These are phyloP conservation scores for Viola pubescens DNA, from an alignment of 441 rosid genomes.

Conservation along the genomic window DNA sequence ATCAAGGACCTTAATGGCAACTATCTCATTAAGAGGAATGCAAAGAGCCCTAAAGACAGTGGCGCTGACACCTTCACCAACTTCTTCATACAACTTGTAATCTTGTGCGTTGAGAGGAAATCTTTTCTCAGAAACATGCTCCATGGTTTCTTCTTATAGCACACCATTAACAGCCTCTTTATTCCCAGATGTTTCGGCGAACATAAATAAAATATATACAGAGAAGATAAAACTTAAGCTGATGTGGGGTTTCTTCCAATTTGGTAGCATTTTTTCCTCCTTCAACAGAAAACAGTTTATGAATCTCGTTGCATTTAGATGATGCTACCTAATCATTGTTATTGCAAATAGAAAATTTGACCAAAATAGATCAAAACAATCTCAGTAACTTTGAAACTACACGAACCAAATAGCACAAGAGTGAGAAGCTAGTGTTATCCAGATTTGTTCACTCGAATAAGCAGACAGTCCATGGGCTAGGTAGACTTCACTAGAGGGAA, in stretches of 20 bases:
- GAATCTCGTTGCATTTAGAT: conserved; percentile 30
- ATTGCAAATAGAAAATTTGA: conserved; percentile 24
- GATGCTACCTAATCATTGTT: conserved; percentile 19
- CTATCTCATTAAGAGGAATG: conserved; percentile 73
- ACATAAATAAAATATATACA: conserved; percentile 25
- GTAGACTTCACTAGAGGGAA: too few relatives aligned
- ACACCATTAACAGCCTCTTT: conserved; percentile 39
- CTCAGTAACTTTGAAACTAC: too few relatives aligned
- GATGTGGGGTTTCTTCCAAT: conserved; percentile 68
- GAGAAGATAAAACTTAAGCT: conserved; percentile 24
- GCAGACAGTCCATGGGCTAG: too few relatives aligned
- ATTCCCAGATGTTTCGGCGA: conserved; percentile 26
- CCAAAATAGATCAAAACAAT: too few relatives aligned
- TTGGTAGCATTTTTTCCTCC: conserved; percentile 48
- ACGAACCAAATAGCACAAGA: too few relatives aligned
- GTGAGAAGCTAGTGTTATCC: too few relatives aligned
- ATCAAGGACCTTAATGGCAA: conserved; percentile 96
- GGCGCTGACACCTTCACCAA: conserved; percentile 99
- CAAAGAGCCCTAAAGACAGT: conserved; percentile 90
- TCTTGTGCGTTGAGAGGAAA: conserved; percentile 74
- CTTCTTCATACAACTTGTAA: conserved; percentile 79
- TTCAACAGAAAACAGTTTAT: conserved; percentile 22
- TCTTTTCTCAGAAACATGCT: conserved; percentile 47
- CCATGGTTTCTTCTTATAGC: conserved; percentile 48
- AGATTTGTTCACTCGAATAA: too few relatives aligned